These are phyloP conservation scores for Megacollybia platyphylla DNA, from an alignment of 1,284 basidiomycete species.

Conservation along the genomic window DNA sequence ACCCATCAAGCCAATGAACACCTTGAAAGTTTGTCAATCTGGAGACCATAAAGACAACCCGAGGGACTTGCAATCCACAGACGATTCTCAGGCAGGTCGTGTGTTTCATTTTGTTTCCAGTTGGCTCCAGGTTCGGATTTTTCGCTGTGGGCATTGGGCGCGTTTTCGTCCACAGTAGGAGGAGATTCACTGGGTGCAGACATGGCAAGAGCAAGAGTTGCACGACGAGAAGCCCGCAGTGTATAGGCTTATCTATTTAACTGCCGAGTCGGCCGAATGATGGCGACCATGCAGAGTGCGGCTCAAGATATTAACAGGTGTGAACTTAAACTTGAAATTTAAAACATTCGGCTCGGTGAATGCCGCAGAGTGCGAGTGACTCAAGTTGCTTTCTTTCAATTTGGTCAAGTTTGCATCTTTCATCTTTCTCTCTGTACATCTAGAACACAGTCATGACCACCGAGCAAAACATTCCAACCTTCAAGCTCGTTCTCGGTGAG, in stretches of 20 bases:
- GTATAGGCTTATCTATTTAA: background rate
- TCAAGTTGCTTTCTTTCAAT: slow-evolving; percentile 3
- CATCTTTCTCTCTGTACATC: slow-evolving; percentile 6
- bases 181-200: background rate
- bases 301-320: too few species aligned
- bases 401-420: slow-evolving; percentile 1
- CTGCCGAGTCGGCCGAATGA: background rate
- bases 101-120: slow-evolving; percentile 39
- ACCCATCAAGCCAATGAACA: slow-evolving; percentile 43
- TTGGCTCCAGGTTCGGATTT: slow-evolving; percentile 28
- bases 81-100: slow-evolving; percentile 40
- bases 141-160: background rate
- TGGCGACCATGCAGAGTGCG: too few species aligned
- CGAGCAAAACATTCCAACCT: slow-evolving; percentile 60
- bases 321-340: too few species aligned
- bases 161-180: background rate
- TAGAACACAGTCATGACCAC: slow-evolving; percentile 29
- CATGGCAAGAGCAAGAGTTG: background rate
- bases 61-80: slow-evolving; percentile 27
- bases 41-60: background rate
- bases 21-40: slow-evolving; percentile 15
- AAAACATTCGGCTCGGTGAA: too few species aligned
- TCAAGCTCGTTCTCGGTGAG: slow-evolving; percentile 97
- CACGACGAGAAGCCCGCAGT: background rate
- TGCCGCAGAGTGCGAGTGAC: background rate